Base-by-base conservation (phyloP, 1,139 yeast genomes). In the Wickerhamiella pararugosa region DNA sequence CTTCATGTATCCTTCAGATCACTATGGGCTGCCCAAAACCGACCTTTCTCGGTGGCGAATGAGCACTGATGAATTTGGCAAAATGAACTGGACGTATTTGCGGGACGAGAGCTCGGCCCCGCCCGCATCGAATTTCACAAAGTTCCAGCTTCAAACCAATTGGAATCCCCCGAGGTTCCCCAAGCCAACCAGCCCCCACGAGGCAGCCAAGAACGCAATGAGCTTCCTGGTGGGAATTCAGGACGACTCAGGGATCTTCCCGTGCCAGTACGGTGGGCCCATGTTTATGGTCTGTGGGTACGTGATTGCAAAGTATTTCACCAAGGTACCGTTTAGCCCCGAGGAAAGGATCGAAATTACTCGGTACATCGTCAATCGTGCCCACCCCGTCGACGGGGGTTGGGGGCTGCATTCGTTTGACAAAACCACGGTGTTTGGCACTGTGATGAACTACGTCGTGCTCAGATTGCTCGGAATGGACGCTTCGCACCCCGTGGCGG, bases 331-430 rank as follows among this genome's bases (percentile, higher is more conserved):
- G 21, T 80, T 90, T 30, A 79, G 90, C 0, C 76, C 75, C 35
- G 78, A 75, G 29, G 75, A 71, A 51, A 65, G 67, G 48, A 61
- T 65, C 7, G 98, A 92, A 59, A 64, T 92, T 59, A 75, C 80
- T 33, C 69, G 97, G 44, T 90, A 86, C 56, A 63, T 90, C 25
- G 84, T 84, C 15, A 92, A 92, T 57, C 73, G 83, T 0, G 79
- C 97, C 0, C 95, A 90, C 57, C 97, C 96, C 0, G 94, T 86
- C 0, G 99, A 92, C 61, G 99, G 99, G n/a, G 99, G 98, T 1
- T 92, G 99, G 98, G 98, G 97, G 0, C 68, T 92, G 41, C 97
- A 90, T 57, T 74, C 86, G 3, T 77, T 75, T 39, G 98, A 90
- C 56, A 90, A 87, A 58, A 79, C 93, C 6, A 92, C 98, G 0